phyloP scores from a whole-genome alignment of 2,329 filamentous ascomycete species.

The Apiospora arundinis region DNA sequence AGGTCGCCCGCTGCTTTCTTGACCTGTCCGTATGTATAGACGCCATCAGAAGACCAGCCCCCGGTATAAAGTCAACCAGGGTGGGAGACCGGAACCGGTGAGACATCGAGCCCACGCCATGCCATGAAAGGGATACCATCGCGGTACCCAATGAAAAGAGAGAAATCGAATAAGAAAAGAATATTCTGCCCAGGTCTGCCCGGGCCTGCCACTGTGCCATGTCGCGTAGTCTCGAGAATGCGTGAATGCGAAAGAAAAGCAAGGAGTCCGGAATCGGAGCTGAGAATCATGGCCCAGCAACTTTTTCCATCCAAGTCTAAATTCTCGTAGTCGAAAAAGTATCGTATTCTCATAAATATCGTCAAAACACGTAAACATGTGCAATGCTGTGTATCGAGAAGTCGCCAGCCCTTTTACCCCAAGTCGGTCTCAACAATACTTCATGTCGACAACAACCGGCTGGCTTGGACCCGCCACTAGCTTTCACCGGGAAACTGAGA shows the following conservation, averaged over 20 bases:
- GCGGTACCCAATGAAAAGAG: background rate
- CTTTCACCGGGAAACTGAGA: background rate
- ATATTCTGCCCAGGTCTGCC: background rate
- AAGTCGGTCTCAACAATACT: background rate
- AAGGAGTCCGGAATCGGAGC: background rate
- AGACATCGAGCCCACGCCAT: background rate
- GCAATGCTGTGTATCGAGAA: background rate
- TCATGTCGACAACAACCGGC: slow-evolving; percentile 7
- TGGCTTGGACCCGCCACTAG: background rate
- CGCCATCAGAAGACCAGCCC: background rate
- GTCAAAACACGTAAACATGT: background rate
- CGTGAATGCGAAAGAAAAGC: background rate
- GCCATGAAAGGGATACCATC: background rate
- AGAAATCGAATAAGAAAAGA: background rate
- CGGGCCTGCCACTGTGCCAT: background rate
- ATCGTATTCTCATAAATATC: slow-evolving; percentile 1
- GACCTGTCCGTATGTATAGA: background rate
- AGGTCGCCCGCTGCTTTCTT: background rate
- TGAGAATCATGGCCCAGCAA: background rate
- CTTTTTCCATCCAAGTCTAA: background rate
- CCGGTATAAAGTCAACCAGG: background rate
- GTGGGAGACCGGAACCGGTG: background rate
- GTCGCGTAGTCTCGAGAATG: background rate
- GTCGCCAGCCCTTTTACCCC: background rate
- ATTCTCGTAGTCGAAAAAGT: background rate